Conservation (phyloP, 805 yeast genomes). For the Starmerella scarabaei region DNA sequence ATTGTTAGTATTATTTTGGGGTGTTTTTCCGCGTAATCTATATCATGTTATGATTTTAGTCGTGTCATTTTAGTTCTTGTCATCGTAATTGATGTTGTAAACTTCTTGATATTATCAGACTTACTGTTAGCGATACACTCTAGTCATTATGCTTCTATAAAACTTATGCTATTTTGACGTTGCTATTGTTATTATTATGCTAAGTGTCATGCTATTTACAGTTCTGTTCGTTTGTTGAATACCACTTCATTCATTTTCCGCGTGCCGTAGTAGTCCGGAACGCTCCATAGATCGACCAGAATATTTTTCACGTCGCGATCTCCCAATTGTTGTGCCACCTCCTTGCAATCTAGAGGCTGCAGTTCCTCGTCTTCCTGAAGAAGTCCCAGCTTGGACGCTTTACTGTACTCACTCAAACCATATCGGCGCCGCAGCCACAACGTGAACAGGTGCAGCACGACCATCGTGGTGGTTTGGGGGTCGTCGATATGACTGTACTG, state of each 20-base stretch:
- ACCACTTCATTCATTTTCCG: conserved; percentile 4
- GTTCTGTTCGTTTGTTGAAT: neutral
- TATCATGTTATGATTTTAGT: no score
- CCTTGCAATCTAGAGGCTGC: conserved; percentile 5
- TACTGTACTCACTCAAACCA: conserved; percentile 1
- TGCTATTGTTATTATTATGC: no score
- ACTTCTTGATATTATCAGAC: no score
- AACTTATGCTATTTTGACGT: no score
- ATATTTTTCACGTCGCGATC: neutral
- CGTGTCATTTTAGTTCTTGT: no score
- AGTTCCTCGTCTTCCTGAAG: conserved; percentile 1
- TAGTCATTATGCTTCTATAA: no score
- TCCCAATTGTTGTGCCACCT: neutral
- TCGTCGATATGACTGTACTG: conserved; percentile 3
- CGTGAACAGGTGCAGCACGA: conserved; percentile 6
- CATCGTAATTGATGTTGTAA: no score
- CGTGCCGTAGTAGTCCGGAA: conserved; percentile 8
- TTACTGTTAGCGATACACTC: no score
- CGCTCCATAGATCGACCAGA: conserved; percentile 2
- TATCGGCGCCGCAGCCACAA: conserved; percentile 13
- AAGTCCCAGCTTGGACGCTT: neutral
- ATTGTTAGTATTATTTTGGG: no score
- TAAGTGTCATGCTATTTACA: no score
- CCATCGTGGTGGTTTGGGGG: neutral
- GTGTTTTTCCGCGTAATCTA: no score